A percentile compares a stretch with the other conserved stretches of the same genome.
These are phyloP conservation scores for Tardiomyces digboiensis DNA, from an alignment of 1,139 yeast species.

Conservation along the genomic window DNA sequence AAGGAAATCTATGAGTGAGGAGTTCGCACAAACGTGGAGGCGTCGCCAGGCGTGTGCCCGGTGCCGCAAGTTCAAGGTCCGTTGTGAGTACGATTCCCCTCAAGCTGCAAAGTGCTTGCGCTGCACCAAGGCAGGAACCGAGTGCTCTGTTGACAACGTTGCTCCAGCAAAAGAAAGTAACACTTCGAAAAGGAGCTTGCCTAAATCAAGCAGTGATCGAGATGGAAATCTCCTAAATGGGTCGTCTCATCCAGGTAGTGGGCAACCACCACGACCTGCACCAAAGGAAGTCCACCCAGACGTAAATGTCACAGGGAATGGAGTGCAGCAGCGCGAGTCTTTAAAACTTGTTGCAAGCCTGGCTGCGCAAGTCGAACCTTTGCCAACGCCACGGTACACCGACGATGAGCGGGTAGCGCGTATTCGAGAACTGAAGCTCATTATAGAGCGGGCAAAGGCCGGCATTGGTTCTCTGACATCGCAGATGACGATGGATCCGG, in stretches of 20 bases:
- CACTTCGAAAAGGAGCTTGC: too few relatives aligned
- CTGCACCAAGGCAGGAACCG: slow-evolving; percentile 10
- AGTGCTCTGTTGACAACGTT: slow-evolving; percentile 7
- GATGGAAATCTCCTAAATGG: neutral
- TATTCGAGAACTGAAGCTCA: neutral
- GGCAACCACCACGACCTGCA: neutral
- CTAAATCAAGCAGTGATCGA: neutral
- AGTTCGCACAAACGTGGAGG: slow-evolving; percentile 11
- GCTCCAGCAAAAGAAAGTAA: neutral
- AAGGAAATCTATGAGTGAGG: neutral
- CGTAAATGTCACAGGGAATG: neutral
- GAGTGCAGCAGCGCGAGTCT: neutral
- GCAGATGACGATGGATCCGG: neutral
- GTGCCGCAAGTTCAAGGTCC: slow-evolving; percentile 16
- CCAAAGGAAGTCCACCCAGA: neutral
- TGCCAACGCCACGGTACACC: neutral
- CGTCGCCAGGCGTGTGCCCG: slow-evolving; percentile 16
- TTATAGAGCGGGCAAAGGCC: neutral
- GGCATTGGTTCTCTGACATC: neutral
- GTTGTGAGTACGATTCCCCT: slow-evolving; percentile 18
- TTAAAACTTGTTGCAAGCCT: neutral
- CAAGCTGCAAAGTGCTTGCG: slow-evolving; percentile 12
- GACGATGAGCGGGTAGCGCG: neutral
- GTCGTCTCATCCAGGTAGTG: neutral
- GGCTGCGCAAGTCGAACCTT: neutral